Base-by-base conservation (phyloP, 2,329 filamentous ascomycete species). In the Grosmannia serpens region DNA sequence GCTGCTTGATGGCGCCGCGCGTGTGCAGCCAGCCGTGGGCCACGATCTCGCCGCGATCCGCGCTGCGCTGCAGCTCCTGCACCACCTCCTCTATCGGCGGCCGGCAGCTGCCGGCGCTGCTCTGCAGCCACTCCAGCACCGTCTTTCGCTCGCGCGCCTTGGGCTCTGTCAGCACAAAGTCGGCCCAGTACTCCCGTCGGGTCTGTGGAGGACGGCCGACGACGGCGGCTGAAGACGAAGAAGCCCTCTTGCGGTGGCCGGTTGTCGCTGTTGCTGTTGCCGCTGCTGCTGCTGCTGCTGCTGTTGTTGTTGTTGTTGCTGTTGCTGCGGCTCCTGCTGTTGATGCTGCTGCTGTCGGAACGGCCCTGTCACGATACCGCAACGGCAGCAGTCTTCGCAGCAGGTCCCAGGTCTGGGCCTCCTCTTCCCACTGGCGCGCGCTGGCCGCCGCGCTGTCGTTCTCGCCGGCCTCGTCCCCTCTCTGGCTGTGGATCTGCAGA, bases 11-110 rank as follows among this genome's bases (percentile, higher is more conserved):
- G 53, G 86, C 86, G 60, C 89, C 84, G 62, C 91, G 88, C 0
- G 94, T 96, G 69, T 96, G 90, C 62, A 96, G 82, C 89, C 91
- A 96, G 47, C 92, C 92, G 69, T 91, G 85, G 31, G 88, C 85
- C 74, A 94, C 89, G 11, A 91, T 84, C 55, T 91, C 89, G 11
- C 88, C 87, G 65, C 89, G 79, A 60, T 92, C 88, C 15, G 89
- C 87, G 62, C 85, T 85, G 61, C 84, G 79, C 68, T 91, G 87
- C 57, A 91, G 79, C 58, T 92, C 86, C 56, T 85, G 80, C 55
- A 91, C 87, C 31, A 95, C 75, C 29, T 86, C 82, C 63, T 91
- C 84, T 33, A 96, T 84, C 62, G 88, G 84, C 47, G 85, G 84
- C 3, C 83, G 81, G 29, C 82, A 80, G 56, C 85, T 82, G 56